Evolutionary conservation across 2,329 filamentous ascomycete species (phyloP), one percentile per base, ranked within the genome.

Genomic region (Ophiostoma himal-ulmi): DNA sequence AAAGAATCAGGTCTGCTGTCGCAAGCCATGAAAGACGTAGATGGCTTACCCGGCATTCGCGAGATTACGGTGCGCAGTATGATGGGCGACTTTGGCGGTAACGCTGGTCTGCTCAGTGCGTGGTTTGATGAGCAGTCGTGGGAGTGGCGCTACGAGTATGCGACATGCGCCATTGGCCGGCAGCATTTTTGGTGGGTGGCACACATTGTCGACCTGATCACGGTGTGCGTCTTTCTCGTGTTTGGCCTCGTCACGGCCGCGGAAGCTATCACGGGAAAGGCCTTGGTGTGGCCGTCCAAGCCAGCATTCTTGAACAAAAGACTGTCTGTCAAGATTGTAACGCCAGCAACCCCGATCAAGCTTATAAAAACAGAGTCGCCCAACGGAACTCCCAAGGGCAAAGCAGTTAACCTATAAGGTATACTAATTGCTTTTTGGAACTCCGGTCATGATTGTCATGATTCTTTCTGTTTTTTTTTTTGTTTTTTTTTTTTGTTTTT

Each of bases 21-120:
- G 8, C 41, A 20, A 17, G 26, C 62, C 10, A 62, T 52, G 22
- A 37, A 65, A 14, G 60, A 67, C 14, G 77, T 78, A 1, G 75
- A 79, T 1, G 82, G 80, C 5, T 75, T 86, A 2, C 87, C 90
- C 0, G 90, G 90, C 0, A 82, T 97, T 6, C 85, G 94, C 37
- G 95, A 99, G 80, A 88, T 98, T 74, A 99, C 95, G 0, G 91
- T 99, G 1, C 89, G 94, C 71, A 97, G 93, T 79, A 98, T 99
- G 93, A 99, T 99, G 95, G 95, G 95, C 70, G 91, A 92, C 70
- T 99, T 91, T 79, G 90, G 88, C n/a, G 95, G 95, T 26, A 95
- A 97, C 77, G 93, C 93, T 0, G 95, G 93, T 0, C 83, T 99
- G 60, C 80, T 99, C 57, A 95, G 91, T 73, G 85, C 91, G 0